Base-by-base conservation (phyloP, 768 basidiomycete genomes). In the Gymnopilus dilepis region DNA sequence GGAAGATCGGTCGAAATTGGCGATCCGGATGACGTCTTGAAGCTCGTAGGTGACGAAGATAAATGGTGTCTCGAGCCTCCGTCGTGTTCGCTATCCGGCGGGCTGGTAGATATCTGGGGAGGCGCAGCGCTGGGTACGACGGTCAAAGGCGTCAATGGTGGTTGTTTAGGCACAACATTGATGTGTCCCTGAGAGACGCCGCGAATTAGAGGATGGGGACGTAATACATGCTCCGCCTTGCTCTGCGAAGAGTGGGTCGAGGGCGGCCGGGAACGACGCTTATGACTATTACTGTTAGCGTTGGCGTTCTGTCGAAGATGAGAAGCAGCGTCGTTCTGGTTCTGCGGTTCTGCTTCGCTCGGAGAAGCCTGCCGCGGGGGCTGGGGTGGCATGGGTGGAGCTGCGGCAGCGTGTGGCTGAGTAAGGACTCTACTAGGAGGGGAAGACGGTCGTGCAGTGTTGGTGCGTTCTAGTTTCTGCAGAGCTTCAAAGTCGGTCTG, bases 141-240 rank as follows among this genome's bases (percentile, higher is more conserved):
- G 1, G 86, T 86, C 54, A 91, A 77, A 26, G 90, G 89, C 2
- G 86, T 80, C 59, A 91, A 78, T 34, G 90, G 88, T 8, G 84
- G 78, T 41, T 85, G 83, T 70, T 84, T 77, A 73, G 81, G 51
- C 3, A 80, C 64, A 71, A 75, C 67, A 72, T 77, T 74, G 3
- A 80, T 75, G 54, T 81, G 80, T 6, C 88, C 86, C 60, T 83
- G 85, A 0, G 90, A 90, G 63, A 87, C 82, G 8, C 89, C 90
- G 58, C 91, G 87, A 64, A 92, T 91, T 54, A 92, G 80, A 6
- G 90, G 91, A 69, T 92, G 91, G 0, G 89, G 90, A 15, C 88
- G 87, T 52, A 89, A 76, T 47, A 71, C 64, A 50, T 72, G 64
- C 26, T 77, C 76, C 19, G 59, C 45, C 56, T 70, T 70, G 37